Evolutionary conservation across 495 filamentous ascomycete species (phyloP).

Genomic region (Thermochaetoides thermophila): DNA sequence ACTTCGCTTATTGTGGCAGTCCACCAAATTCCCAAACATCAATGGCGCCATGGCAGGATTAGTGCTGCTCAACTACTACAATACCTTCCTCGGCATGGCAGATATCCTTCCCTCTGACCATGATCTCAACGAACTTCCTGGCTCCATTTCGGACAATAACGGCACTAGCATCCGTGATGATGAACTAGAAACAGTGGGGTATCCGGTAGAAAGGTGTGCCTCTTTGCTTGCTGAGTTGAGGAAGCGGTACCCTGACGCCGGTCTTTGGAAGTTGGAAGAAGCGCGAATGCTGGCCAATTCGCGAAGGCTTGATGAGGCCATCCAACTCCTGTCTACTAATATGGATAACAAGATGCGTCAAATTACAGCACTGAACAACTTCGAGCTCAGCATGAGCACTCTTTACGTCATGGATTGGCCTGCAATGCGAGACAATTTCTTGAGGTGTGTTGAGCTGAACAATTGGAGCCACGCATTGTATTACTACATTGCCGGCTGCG

Average conservation of each 20-base stretch:
- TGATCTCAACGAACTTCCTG: constrained; percentile 31
- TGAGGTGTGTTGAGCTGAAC: constrained; percentile 70
- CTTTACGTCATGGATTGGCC: constrained; percentile 68
- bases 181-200: constrained; percentile 41
- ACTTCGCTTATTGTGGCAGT: constrained; percentile 79
- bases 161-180: not conserved
- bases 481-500: constrained; percentile 71
- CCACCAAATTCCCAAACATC: constrained; percentile 72
- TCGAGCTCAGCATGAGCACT: constrained; percentile 66
- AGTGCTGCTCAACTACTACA: constrained; percentile 71
- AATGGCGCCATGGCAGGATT: constrained; percentile 83
- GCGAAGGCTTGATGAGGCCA: constrained; percentile 49
- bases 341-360: constrained; percentile 68
- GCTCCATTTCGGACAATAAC: constrained; percentile 2
- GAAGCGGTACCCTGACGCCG: constrained; percentile 60
- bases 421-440: constrained; percentile 55
- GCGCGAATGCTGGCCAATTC: constrained; percentile 62
- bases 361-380: constrained; percentile 62
- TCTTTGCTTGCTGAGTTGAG: constrained; percentile 63
- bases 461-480: constrained; percentile 86
- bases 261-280: constrained; percentile 83
- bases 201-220: constrained; percentile 54
- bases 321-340: constrained; percentile 44
- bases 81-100: constrained; percentile 67
- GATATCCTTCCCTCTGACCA: constrained; percentile 64